Conservation (phyloP, 306 rosid genomes). For the Lathyrus aphaca region DNA sequence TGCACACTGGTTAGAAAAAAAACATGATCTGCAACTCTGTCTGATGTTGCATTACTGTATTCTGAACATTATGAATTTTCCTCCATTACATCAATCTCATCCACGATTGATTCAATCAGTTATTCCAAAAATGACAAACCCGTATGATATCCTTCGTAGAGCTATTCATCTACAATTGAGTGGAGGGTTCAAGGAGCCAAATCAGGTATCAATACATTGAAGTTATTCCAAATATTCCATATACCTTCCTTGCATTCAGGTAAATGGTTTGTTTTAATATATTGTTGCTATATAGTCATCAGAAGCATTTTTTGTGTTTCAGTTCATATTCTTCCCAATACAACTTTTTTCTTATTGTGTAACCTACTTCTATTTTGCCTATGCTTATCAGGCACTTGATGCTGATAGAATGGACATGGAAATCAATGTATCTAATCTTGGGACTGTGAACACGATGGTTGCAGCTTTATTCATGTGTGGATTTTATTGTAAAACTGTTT, state of each 20-base stretch:
- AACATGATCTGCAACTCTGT: not conserved
- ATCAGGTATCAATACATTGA: too few species aligned
- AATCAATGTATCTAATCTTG: conserved; percentile 96
- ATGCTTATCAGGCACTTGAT: conserved; percentile 75
- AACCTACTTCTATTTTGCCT: conserved; percentile 38
- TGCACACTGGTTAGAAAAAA: conserved; percentile 1
- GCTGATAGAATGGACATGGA: conserved; percentile 98
- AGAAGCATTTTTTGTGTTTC: not conserved
- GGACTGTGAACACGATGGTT: conserved; percentile 98
- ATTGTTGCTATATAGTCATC: not conserved
- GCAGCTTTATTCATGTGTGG: conserved; percentile 97
- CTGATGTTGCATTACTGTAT: conserved; percentile 10
- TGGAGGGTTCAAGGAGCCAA: too few species aligned
- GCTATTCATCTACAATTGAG: conserved; percentile 27
- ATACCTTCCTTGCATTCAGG: conserved; percentile 25
- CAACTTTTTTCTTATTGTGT: conserved; percentile 10
- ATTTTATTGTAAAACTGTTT: conserved; percentile 35
- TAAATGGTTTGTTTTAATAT: conserved; percentile 11
- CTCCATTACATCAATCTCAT: conserved; percentile 67
- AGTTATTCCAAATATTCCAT: too few species aligned
- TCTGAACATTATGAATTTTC: conserved; percentile 46
- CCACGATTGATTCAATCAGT: conserved; percentile 62
- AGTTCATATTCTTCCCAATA: conserved; percentile 13
- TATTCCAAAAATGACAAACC: conserved; percentile 55
- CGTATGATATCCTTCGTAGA: conserved; percentile 71